Base-by-base conservation (phyloP, 73 alveolate genomes). In the Symbiodinium pilosum region DNA sequence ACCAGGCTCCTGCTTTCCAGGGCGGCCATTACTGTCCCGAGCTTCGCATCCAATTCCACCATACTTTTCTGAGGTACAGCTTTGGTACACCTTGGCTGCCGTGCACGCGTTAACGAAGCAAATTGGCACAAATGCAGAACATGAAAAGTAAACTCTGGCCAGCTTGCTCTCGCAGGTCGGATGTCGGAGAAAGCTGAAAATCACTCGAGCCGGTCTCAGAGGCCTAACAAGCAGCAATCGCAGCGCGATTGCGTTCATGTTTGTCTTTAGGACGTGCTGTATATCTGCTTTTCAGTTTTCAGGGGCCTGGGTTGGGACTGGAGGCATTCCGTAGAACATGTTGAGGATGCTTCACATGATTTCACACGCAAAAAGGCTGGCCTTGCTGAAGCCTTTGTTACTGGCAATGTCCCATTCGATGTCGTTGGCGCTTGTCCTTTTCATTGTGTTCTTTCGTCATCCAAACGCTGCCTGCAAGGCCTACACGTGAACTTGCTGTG, bases 31-130 rank as follows among this genome's bases (percentile, higher is more conserved):
- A 91, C 47, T 34, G 88, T 69, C 32, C 16, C 77, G n/a, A 91
- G 87, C 97, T 91, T 91, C 28, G 97, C 97, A 91, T 91, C 77
- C 73, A 91, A 40, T 32, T 64, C 77, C 2, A 36, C 36, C 97
- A 91, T 91, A 34, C 77, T 86, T 32, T 68, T 91, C 32, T 77
- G 97, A 24, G 87, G 97, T 69, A 54, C 88, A 30, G 77, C 97
- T 43, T 91, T 91, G 34, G 97, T 64, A 64, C 77, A 21, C 77
- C 77, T 64, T 64, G 28, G 77, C 32, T 64, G 32, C 32, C 40
- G 3, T 18, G 77, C 0, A 0, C 36, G 77, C 32, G 21, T 64
- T 16, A 14, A 1, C 73, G 34, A 8, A 0, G 36, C 73, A 12
- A 56, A 32, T 12, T 56, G 59, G 14, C 21, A 9, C 59, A 47